Evolutionary conservation across 805 yeast genomes (phyloP), one percentile per base, ranked within the genome.

Genomic region (Candida montana): DNA sequence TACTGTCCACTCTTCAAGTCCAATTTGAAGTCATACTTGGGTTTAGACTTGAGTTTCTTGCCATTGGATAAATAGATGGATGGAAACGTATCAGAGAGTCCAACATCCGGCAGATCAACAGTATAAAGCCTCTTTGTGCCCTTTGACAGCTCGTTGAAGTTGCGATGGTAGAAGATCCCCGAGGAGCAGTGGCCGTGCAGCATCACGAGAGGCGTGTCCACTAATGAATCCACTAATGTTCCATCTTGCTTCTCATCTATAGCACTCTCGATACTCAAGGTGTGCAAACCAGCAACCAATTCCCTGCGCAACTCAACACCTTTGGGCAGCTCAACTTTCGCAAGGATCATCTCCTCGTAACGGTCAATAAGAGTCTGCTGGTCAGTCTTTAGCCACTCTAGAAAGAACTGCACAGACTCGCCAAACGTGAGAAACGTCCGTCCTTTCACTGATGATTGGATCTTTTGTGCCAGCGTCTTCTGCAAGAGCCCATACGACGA

Each of bases 101-200:
- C 91, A 61, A 79, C 80, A 4, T 89, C 89, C 0, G 81, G 75
- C 51, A 82, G 58, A 55, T 85, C 95, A 18, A 85, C 66, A 0
- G 87, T 80, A 57, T 81, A 88, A 27, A 85, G 54, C 33, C 73
- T 81, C 2, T 77, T 76, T 9, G 81, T 63, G 5, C 65, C 45
- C 37, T 45, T 54, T 4, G 75, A 57, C 37, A 83, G 59, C 0
- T 61, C 68, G 35, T 73, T 75, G 49, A 86, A 76, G 55, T 86
- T 91, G 47, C 82, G 76, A 54, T 81, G 75, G 52, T 79, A 91
- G 41, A 88, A 79, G 20, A 95, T 91, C 12, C 89, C 74, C 1
- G 95, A 86, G 0, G 98, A 95, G 2, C 95, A 96, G 57, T 88
- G 89, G 0, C 99, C 99, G 61, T 91, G 99, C 5, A 93, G 64